These are phyloP conservation scores for Pyrus communis DNA, from an alignment of 306 rosid species.

Conservation along the genomic window DNA sequence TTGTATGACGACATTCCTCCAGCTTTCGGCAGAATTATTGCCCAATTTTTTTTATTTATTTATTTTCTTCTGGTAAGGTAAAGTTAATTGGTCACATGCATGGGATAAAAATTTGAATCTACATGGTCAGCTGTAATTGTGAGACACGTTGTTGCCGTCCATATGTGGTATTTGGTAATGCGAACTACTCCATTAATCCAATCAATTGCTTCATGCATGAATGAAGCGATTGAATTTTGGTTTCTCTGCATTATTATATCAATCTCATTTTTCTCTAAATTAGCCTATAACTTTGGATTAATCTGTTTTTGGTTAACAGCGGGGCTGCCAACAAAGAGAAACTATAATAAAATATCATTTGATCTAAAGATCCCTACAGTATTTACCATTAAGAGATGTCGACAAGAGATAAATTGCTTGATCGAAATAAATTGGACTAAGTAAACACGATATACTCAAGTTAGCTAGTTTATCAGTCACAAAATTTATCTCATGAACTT, in stretches of 20 bases:
- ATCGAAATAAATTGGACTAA: background rate
- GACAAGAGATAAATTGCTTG: too few relatives aligned
- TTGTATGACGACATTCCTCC: background rate
- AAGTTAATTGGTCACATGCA: background rate
- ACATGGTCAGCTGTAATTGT: background rate
- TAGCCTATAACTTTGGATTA: background rate
- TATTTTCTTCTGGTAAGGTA: background rate
- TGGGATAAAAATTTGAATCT: background rate
- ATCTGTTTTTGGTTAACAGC: background rate
- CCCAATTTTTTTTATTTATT: background rate
- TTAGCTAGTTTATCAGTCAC: background rate
- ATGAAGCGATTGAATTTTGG: background rate
- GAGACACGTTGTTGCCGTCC: background rate
- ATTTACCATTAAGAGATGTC: background rate
- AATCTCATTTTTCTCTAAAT: background rate
- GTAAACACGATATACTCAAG: background rate
- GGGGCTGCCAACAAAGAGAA: background rate
- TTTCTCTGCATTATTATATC: background rate
- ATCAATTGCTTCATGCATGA: background rate
- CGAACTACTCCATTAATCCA: background rate
- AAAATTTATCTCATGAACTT: background rate
- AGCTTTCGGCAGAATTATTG: background rate
- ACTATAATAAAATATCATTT: background rate
- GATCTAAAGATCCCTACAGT: rapidly evolving
- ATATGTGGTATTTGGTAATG: slow-evolving; percentile 2